These are phyloP conservation scores for Barnettozyma sp. DNA, from an alignment of 805 yeast species.

Conservation along the genomic window DNA sequence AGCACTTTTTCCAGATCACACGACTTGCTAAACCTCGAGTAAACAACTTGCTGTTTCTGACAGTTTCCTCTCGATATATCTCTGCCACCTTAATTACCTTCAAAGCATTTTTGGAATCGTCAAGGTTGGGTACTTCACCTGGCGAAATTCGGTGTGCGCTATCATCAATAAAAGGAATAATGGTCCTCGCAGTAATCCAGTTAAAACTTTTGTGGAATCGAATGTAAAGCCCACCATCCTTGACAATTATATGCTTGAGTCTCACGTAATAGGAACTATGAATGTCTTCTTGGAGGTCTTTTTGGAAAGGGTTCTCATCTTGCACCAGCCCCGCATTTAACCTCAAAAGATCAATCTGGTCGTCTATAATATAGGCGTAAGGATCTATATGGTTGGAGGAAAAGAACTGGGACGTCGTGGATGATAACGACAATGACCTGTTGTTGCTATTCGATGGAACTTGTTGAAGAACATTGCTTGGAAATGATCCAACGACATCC, in stretches of 20 bases:
- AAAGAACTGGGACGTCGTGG: constrained; percentile 24
- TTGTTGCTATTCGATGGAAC: no score
- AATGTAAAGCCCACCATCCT: constrained; percentile 30
- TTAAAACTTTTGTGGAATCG: constrained; percentile 23
- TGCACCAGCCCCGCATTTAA: constrained; percentile 12
- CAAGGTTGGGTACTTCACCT: background rate
- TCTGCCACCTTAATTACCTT: constrained; percentile 37
- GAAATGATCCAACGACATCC: constrained; percentile 10
- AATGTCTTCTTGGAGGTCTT: constrained; percentile 6
- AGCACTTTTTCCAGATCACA: constrained; percentile 37
- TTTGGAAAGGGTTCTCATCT: constrained; percentile 11
- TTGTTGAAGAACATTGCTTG: no score
- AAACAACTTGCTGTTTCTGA: constrained; percentile 26
- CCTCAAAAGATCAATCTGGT: constrained; percentile 21
- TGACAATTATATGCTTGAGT: constrained; percentile 13
- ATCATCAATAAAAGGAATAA: constrained; percentile 11
- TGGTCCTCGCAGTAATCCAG: constrained; percentile 25
- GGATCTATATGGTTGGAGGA: constrained; percentile 27
- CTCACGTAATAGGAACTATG: constrained; percentile 10
- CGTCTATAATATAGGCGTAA: constrained; percentile 29
- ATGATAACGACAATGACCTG: constrained; percentile 19
- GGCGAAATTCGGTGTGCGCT: no score
- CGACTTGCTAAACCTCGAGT: constrained; percentile 24
- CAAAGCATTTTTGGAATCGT: constrained; percentile 10
- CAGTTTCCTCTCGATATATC: constrained; percentile 34